These are phyloP conservation scores for Aspergillus quadrilineatus DNA, from an alignment of 2,329 filamentous ascomycete species.

Conservation along the genomic window DNA sequence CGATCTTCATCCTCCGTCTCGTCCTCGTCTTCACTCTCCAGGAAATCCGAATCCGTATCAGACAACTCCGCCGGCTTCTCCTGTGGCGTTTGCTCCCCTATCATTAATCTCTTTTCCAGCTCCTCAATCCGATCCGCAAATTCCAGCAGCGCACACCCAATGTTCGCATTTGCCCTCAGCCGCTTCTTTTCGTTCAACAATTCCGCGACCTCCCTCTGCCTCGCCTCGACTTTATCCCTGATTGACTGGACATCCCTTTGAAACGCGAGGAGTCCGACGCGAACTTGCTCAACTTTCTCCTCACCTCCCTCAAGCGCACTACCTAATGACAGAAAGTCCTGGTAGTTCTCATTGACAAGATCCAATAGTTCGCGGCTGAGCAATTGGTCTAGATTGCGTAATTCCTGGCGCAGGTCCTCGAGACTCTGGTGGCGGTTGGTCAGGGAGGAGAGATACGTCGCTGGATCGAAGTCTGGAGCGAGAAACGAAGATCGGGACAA, in stretches of 20 bases:
- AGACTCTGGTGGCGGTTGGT: conserved; percentile 91
- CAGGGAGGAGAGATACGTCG: conserved; percentile 77
- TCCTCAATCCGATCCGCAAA: conserved; percentile 52
- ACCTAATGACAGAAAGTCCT: conserved; percentile 82
- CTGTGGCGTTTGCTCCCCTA: conserved; percentile 46
- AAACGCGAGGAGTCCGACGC: conserved; percentile 83
- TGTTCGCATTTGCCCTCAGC: conserved; percentile 64
- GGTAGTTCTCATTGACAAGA: conserved; percentile 93
- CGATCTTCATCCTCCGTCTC: conserved; percentile 42
- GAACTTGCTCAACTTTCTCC: conserved; percentile 85
- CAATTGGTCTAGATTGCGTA: conserved; percentile 74
- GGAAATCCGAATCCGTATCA: conserved; percentile 37
- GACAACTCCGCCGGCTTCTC: conserved; percentile 21
- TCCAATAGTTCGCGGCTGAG: conserved; percentile 87
- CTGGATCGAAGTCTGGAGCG: conserved; percentile 71
- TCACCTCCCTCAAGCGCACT: conserved; percentile 81
- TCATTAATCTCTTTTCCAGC: conserved; percentile 68
- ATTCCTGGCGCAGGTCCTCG: conserved; percentile 83
- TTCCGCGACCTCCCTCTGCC: conserved; percentile 61
- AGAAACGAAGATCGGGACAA: conserved; percentile 83
- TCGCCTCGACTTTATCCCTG: conserved; percentile 62
- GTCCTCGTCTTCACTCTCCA: conserved; percentile 34
- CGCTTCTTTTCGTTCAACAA: conserved; percentile 66
- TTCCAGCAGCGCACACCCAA: conserved; percentile 52
- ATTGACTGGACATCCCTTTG: conserved; percentile 76